phyloP scores from a whole-genome alignment of 371 early-diverging fungal species.

The Rhizomucor pusillus region DNA sequence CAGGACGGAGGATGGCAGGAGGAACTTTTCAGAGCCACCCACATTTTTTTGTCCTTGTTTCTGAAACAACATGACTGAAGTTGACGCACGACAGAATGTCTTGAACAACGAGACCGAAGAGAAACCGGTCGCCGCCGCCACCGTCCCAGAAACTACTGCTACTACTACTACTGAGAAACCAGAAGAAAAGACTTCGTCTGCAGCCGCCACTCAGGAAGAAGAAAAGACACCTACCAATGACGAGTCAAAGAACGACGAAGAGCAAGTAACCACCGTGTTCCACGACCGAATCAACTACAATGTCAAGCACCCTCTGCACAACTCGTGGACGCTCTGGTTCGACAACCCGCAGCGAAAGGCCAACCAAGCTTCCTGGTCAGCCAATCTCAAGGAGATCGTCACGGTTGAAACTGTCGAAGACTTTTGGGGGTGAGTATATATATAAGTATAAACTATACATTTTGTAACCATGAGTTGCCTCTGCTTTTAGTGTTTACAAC shows the following conservation, averaged over 20 bases:
- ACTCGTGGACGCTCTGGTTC: conserved; percentile 94
- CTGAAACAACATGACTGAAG: no score
- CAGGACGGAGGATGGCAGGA: no score
- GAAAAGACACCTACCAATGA: conserved; percentile 7
- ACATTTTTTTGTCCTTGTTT: no score
- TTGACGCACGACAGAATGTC: no score
- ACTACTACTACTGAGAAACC: no score
- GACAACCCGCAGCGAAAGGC: conserved; percentile 85
- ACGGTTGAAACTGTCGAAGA: conserved; percentile 93
- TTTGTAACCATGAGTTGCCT: not conserved
- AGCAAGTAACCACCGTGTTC: conserved; percentile 27
- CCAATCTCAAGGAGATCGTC: conserved; percentile 84
- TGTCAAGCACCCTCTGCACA: conserved; percentile 88
- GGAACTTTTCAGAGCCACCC: no score
- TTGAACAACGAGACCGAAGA: no score
- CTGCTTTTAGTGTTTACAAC: conserved; percentile 73
- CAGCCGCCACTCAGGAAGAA: not conserved
- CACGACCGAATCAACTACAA: conserved; percentile 64
- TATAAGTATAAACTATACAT: not conserved
- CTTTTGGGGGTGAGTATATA: conserved; percentile 84
- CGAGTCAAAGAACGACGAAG: conserved; percentile 9
- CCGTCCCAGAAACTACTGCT: no score
- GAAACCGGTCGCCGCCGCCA: no score
- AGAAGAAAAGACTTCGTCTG: not conserved
- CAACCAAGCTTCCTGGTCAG: conserved; percentile 82